Evolutionary conservation across 169 alveolate genomes (phyloP), one percentile per base, ranked within the genome.

Genomic region (Cyclospora cayetanensis): DNA sequence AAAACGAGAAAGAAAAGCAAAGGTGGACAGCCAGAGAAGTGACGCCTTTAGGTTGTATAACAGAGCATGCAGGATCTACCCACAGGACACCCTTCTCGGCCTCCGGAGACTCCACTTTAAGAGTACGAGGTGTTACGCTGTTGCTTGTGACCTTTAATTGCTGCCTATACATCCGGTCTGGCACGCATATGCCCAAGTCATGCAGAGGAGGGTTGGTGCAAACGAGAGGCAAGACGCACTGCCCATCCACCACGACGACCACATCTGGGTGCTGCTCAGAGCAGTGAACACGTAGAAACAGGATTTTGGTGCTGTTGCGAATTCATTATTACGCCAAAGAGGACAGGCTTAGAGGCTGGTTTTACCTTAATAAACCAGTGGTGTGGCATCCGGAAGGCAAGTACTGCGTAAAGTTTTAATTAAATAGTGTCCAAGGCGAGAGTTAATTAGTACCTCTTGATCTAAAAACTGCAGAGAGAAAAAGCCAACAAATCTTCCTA

Each of bases 161-260:
- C 25, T 76, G 93, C 9, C 89, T 60, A 60, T 89, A 89, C 53
- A 27, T 35, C 12, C 72, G 72, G 27, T 42, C 83, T 11, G 88
- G 72, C 34, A 55, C 85, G 53, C 93, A 89, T 15, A 89, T 74
- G n/a, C 83, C 83, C 31, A 89, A 66, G 90, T 72, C 89, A 60
- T 89, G 74, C 83, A 72, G 42, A 9, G 90, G 88, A 12, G 89
- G 65, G 31, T 74, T 90, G 43, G 76, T 72, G 72, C 90, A 53
- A 42, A 89, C 53, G 41, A 83, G 93, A 18, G 93, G 93, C 68
- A 82, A 50, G 70, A 89, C 39, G 72, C 93, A 89, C 25, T 68
- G 66, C 9, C 93, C 88, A 35, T 76, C 68, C 60, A 89, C 83
- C 43, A 76, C 70, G 31, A 89, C 90, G 34, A 76, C 52, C 89